Conservation (phyloP, 768 basidiomycete genomes). For the Tricholoma saponaceum region DNA sequence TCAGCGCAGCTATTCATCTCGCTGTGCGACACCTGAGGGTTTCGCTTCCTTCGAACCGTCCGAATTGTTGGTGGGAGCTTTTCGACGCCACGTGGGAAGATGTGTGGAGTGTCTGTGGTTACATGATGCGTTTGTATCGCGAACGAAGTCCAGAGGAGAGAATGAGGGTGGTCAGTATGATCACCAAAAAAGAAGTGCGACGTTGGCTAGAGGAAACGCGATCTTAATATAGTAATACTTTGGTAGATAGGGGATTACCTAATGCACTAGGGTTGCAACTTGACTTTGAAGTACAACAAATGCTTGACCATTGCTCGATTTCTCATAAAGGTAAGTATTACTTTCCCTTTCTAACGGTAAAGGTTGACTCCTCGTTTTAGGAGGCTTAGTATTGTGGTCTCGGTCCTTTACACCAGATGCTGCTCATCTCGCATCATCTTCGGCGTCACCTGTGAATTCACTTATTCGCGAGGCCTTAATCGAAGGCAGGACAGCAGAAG, state of each 20-base stretch:
- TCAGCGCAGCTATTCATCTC: constrained; percentile 85
- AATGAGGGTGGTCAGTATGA: constrained; percentile 47
- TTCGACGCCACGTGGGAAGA: constrained; percentile 94
- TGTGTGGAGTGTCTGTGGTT: constrained; percentile 80
- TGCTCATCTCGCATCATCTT: constrained; percentile 59
- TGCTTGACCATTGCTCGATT: constrained; percentile 96
- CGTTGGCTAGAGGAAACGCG: constrained; percentile 68
- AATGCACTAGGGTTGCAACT: no score
- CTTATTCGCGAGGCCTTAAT: constrained; percentile 90
- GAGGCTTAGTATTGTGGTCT: constrained; percentile 93
- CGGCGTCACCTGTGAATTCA: constrained; percentile 81
- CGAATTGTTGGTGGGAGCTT: constrained; percentile 87
- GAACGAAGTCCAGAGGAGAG: constrained; percentile 43
- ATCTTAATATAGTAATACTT: background rate
- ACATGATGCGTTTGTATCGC: constrained; percentile 78
- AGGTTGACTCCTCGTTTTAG: constrained; percentile 32
- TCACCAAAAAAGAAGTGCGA: constrained; percentile 76
- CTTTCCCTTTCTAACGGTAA: background rate
- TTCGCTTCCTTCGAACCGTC: constrained; percentile 64
- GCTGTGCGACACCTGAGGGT: constrained; percentile 69
- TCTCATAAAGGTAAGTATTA: constrained; percentile 73
- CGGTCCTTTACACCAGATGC: constrained; percentile 91
- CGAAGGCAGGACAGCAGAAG: constrained; percentile 78
- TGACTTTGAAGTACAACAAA: no score
- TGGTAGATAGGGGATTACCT: background rate